A percentile compares a stretch with the other conserved stretches of the same genome.
These are phyloP conservation scores for Hypoxylon lenormandii DNA, from an alignment of 495 filamentous ascomycete genomes.

Conservation along the genomic window DNA sequence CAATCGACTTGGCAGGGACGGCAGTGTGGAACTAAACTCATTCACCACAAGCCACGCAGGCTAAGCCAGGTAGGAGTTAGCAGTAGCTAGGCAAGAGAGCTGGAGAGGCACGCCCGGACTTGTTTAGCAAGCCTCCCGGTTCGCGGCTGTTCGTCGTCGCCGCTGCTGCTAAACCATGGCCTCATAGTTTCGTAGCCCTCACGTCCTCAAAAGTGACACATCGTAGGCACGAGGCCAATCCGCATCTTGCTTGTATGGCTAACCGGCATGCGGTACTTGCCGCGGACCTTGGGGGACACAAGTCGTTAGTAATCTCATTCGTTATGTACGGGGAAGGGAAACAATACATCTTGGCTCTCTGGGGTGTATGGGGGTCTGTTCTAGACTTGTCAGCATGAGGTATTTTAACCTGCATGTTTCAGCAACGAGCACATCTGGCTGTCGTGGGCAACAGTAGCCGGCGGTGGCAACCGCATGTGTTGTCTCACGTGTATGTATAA, in stretches of 20 bases:
- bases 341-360: slow-evolving; percentile 6
- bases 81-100: too few relatives aligned
- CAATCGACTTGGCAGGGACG: slow-evolving; percentile 56
- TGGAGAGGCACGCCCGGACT: slow-evolving; percentile 17
- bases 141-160: neutral
- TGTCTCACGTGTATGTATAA: slow-evolving; percentile 29
- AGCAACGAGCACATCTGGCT: slow-evolving; percentile 13
- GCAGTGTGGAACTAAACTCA: slow-evolving; percentile 44
- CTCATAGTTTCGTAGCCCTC: too few relatives aligned
- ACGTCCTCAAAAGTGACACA: slow-evolving; percentile 8
- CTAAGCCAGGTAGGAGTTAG: neutral
- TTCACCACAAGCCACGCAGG: slow-evolving; percentile 20
- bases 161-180: slow-evolving; percentile 25
- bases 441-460: neutral
- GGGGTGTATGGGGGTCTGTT: neutral
- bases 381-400: slow-evolving; percentile 37
- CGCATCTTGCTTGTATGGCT: slow-evolving; percentile 10
- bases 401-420: slow-evolving; percentile 35
- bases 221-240: slow-evolving; percentile 10
- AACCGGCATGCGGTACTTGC: slow-evolving; percentile 23
- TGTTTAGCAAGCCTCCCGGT: too few relatives aligned
- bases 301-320: slow-evolving; percentile 9
- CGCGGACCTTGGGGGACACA: slow-evolving; percentile 8
- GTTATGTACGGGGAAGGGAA: slow-evolving; percentile 13
- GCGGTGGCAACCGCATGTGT: slow-evolving; percentile 5